phyloP scores from a whole-genome alignment of 768 basidiomycete genomes.

The Pleurotus platypus region DNA sequence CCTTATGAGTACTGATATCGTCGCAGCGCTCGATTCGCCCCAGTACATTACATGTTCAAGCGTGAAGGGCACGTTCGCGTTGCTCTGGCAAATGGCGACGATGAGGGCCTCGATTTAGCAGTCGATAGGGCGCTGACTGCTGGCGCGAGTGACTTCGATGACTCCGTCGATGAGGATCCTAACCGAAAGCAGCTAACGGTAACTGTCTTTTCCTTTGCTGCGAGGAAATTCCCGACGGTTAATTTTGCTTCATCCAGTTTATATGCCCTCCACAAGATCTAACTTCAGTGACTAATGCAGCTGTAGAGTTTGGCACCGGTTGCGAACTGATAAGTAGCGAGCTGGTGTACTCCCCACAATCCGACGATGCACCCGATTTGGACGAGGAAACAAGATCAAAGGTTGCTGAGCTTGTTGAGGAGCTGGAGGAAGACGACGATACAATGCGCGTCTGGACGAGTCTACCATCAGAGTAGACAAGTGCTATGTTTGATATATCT shows the following conservation, averaged over 20 bases:
- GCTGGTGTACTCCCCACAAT: constrained; percentile 51
- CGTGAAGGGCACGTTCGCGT: constrained; percentile 51
- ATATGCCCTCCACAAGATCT: constrained; percentile 40
- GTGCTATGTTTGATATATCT: constrained; percentile 3
- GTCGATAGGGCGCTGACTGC: constrained; percentile 37
- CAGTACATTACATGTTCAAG: constrained; percentile 65
- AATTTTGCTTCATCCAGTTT: constrained; percentile 27
- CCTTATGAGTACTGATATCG: not conserved
- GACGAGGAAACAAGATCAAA: constrained; percentile 34
- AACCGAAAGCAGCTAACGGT: constrained; percentile 2
- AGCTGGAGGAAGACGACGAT: constrained; percentile 56
- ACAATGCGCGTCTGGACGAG: constrained; percentile 59
- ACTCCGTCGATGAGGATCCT: constrained; percentile 21
- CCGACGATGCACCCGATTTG: constrained; percentile 27
- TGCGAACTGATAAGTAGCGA: constrained; percentile 40
- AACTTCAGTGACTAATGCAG: constrained; percentile 30
- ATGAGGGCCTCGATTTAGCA: constrained; percentile 27
- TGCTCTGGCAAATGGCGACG: constrained; percentile 27
- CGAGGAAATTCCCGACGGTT: not conserved
- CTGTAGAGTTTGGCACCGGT: constrained; percentile 22
- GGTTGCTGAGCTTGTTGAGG: constrained; percentile 43
- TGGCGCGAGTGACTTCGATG: constrained; percentile 45
- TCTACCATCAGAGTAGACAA: constrained; percentile 21
- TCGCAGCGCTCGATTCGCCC: constrained; percentile 54
- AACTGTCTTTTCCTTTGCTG: constrained; percentile 12